A percentile compares a stretch with the other conserved stretches of the same genome.
Conservation (phyloP, 148 eudicot species). For the Heliamphora exappendiculata region DNA sequence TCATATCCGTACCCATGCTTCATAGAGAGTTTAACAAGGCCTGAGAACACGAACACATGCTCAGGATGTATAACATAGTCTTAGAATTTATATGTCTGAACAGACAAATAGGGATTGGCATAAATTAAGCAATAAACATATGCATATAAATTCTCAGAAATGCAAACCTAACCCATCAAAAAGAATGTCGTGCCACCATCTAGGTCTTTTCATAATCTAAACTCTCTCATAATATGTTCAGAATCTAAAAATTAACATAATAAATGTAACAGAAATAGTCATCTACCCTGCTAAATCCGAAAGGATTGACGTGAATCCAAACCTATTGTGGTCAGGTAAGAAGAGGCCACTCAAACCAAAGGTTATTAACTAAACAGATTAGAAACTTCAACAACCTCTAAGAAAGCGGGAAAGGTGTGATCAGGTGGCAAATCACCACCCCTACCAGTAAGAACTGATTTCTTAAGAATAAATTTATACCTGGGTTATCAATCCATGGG, state of each 20-base stretch:
- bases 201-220: background rate
- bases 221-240: too few species aligned
- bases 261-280: background rate
- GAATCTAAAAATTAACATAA: too few species aligned
- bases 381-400: background rate
- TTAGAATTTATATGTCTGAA: too few species aligned
- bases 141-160: background rate
- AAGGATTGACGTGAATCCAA: background rate
- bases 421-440: background rate
- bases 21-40: too few species aligned
- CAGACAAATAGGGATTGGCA: too few species aligned
- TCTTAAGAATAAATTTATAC: conserved; percentile 21
- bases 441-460: background rate
- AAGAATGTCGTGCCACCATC: background rate
- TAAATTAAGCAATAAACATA: too few species aligned
- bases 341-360: background rate
- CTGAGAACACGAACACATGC: too few species aligned
- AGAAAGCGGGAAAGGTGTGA: background rate
- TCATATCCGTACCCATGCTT: too few species aligned
- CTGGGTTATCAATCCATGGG: conserved; percentile 98
- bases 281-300: background rate
- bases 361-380: background rate
- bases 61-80: too few species aligned
- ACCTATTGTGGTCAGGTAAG: background rate
- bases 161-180: conserved; percentile 2